Percentiles rank a stretch among this genome's conserved stretches.
Conservation (phyloP, 805 yeast genomes). For the Starmerella stellata region DNA sequence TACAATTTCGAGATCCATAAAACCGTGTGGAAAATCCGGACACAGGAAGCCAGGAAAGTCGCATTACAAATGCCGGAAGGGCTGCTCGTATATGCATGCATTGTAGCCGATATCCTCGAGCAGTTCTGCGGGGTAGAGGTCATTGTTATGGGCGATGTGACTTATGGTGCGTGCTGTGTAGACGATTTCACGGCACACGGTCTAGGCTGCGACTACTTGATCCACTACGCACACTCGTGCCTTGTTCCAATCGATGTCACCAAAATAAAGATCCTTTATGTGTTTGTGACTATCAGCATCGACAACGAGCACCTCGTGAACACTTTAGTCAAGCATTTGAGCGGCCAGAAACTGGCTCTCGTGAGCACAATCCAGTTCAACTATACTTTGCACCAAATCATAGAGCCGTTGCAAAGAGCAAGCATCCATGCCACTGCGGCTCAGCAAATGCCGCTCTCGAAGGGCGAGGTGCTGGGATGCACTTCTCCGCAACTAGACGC, state of each 20-base stretch:
- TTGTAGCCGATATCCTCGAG: conserved; percentile 79
- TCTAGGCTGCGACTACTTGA: conserved; percentile 79
- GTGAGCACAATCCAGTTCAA: conserved; percentile 96
- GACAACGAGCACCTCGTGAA: conserved; percentile 67
- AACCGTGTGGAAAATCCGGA: conserved; percentile 80
- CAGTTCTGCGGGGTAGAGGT: conserved; percentile 80
- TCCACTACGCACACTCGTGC: conserved; percentile 95
- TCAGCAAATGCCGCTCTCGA: conserved; percentile 78
- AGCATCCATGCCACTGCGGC: conserved; percentile 59
- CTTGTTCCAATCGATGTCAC: conserved; percentile 90
- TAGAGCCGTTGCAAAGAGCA: conserved; percentile 29
- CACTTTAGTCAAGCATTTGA: conserved; percentile 56
- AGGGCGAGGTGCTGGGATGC: conserved; percentile 92
- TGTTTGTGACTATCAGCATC: conserved; percentile 81
- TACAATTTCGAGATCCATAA: conserved; percentile 93
- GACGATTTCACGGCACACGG: conserved; percentile 92
- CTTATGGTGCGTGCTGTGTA: conserved; percentile 96
- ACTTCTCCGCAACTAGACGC: conserved; percentile 57
- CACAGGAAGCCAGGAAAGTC: conserved; percentile 57
- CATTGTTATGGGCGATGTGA: conserved; percentile 94
- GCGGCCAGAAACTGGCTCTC: conserved; percentile 53
- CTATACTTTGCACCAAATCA: conserved; percentile 72
- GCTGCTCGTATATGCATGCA: conserved; percentile 63
- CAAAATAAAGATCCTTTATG: conserved; percentile 74
- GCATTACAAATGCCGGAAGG: conserved; percentile 98